Evolutionary conservation across 169 alveolate species (phyloP), one percentile per base, ranked within the genome.

Genomic region (Plasmodium malariae): DNA sequence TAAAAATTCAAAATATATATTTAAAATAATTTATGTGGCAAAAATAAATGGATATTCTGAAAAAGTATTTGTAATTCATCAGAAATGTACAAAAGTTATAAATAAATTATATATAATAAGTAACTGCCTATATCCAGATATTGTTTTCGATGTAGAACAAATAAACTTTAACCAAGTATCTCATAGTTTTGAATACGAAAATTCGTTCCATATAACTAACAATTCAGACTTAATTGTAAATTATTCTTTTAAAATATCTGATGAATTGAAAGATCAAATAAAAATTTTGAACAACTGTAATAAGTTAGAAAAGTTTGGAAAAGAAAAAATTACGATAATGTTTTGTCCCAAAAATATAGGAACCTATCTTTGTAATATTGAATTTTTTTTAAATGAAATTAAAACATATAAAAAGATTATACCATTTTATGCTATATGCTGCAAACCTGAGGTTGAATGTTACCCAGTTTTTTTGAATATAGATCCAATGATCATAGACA

Each of bases 261-360:
- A 78, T 17, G 89, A 78, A 78, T 78, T 78, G 21, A 78, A 78
- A 62, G 69, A 78, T 43, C 78, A 78, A 78, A 54, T 78, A 26
- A 62, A 62, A 60, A 78, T 78, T n/a, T 11, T 62, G 21, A 55
- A 78, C 28, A 9, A 17, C 28, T 28, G 17, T 45, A 45, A 34
- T 68, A 43, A 17, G 7, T 78, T 78, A 37, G 11, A 26, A 7
- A 62, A 65, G 9, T 78, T 7, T 62, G 89, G 34, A 37, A 68
- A 78, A 65, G 69, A 78, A 78, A 1, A 60, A 45, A 36, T 78
- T 51, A 5, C 43, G 30, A 43, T 78, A 60, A 43, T 28, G 63
- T 78, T 78, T 78, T 78, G 36, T 68, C 89, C 89, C n/a, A 78
- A 78, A 26, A 32, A 62, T 7, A 45, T 78, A 26, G 63, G 63